These are phyloP conservation scores for Fusarium sp. DNA, from an alignment of 2,329 filamentous ascomycete genomes.

Conservation along the genomic window DNA sequence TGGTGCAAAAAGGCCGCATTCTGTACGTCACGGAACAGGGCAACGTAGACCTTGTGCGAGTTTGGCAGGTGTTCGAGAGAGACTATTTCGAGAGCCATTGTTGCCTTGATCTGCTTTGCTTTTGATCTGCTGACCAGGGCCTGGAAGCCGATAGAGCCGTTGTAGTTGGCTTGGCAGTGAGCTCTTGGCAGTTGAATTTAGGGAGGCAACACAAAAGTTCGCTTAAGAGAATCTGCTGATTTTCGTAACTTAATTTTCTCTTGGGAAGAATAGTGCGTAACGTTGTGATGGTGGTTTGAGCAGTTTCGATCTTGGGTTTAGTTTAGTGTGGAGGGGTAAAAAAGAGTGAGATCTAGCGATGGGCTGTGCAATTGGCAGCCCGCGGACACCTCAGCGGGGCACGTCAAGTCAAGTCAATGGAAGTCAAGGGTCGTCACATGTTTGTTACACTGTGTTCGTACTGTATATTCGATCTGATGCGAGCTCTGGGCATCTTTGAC, in stretches of 20 bases:
- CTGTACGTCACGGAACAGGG: constrained; percentile 77
- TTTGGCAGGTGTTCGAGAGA: constrained; percentile 78
- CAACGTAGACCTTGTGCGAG: constrained; percentile 73
- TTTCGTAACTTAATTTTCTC: background rate
- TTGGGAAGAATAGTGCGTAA: constrained; percentile 1
- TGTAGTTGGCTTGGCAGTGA: background rate
- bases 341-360: constrained; percentile 10
- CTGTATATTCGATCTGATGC: background rate
- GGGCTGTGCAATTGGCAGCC: constrained; percentile 5
- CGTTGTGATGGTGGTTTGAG: constrained; percentile 8
- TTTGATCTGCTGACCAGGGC: background rate
- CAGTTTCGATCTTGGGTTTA: constrained; percentile 18
- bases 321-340: constrained; percentile 41
- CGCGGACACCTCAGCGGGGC: constrained; percentile 8
- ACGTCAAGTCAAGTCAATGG: background rate
- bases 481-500: background rate
- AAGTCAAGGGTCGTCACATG: constrained; percentile 21
- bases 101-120: background rate
- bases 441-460: constrained; percentile 22
- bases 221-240: background rate
- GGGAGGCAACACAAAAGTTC: constrained; percentile 6
- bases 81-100: constrained; percentile 71
- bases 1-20: constrained; percentile 82
- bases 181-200: background rate
- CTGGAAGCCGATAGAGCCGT: constrained; percentile 15